phyloP scores from a whole-genome alignment of 371 early-diverging fungal species.

The Mucor racemosus region DNA sequence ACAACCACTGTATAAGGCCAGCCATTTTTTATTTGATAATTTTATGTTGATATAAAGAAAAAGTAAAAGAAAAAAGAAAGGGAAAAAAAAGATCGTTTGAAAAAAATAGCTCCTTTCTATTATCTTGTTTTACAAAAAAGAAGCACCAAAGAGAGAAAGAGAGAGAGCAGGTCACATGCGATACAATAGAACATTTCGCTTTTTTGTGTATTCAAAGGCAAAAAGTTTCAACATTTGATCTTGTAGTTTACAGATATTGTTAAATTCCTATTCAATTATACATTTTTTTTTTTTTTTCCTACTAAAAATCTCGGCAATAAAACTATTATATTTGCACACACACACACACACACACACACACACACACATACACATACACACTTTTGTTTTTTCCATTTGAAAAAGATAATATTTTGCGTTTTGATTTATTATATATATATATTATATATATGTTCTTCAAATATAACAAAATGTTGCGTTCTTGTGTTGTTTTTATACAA shows the following conservation, averaged over 20 bases:
- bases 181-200: not conserved
- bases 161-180: not conserved
- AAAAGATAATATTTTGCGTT: too few species aligned
- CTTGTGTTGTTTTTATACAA: not conserved
- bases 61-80: slow-evolving; percentile 2
- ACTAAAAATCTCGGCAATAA: too few species aligned
- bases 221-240: not conserved
- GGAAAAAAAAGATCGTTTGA: slow-evolving; percentile 1
- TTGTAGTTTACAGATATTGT: too few species aligned
- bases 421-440: too few species aligned
- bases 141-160: not conserved
- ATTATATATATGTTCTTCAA: too few species aligned
- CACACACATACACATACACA: too few species aligned
- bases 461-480: not conserved
- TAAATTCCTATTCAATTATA: too few species aligned
- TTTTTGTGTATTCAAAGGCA: not conserved
- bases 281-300: too few species aligned
- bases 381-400: too few species aligned
- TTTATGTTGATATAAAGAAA: slow-evolving; percentile 6
- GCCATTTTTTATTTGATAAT: slow-evolving; percentile 55
- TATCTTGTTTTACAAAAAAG: not conserved
- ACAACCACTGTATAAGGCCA: slow-evolving; percentile 70
- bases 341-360: too few species aligned
- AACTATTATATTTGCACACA: too few species aligned
- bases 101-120: slow-evolving; percentile 7